Base-by-base conservation (phyloP, 129 eudicot species). In the Tagetes erecta region DNA sequence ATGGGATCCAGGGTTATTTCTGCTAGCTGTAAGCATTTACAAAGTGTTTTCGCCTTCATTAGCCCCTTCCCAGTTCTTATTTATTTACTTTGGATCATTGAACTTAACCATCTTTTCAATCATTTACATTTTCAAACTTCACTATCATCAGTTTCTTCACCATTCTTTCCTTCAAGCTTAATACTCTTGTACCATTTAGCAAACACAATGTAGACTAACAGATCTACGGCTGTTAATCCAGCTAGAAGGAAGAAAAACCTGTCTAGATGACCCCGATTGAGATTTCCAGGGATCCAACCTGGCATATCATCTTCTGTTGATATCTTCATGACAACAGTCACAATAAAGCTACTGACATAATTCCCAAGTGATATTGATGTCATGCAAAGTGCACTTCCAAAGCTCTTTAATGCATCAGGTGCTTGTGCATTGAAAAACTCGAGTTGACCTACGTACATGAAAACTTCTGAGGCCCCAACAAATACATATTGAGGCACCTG, bases 361-460 rank as follows among this genome's bases (percentile, higher is more conserved):
- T 90, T 90, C 62, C 99, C 99, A 14, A 94, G 84, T 2, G 99
- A 94, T 62, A 94, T 91, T 1, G 99, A 90, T 33, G 97, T 91
- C 97, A 94, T 91, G 68, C 97, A 94, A 53, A 94, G 96, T 40
- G 97, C 97, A 80, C 97, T 94, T 40, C 99, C 97, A 20, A 94
- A 90, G 80, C 97, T 90, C 83, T 94, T 94, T 2, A 94, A 86
- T 1, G 97, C 95, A 67, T 88, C 96, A 1, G 99, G 99, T 14
- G 97, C 91, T 72, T 94, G 96, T 37, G 96, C 93, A 13, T 90
- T 94, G 84, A 94, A 94, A 72, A 94, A 94, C 84, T 94, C 99
- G 0, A 90, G 81, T 68, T 94, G 98, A 37, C 96, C 97, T 2
- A 94, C 98, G 45, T 94, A 90, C 98, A 90, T 91, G 50, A 94